These are phyloP conservation scores for Oryza meridionalis DNA, from an alignment of 176 grass and related monocot species.

Conservation along the genomic window DNA sequence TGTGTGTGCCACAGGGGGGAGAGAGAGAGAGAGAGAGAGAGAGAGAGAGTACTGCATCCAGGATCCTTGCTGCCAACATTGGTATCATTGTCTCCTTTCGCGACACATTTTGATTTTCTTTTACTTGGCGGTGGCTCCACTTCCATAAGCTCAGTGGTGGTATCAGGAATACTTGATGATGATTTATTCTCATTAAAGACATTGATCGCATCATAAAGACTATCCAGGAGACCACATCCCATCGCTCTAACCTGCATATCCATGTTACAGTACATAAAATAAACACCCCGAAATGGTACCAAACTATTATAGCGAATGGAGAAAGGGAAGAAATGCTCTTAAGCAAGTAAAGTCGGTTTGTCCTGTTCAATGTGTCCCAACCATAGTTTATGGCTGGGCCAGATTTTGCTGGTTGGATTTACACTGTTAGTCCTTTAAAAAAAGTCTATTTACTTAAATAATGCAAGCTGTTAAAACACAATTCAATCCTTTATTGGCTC, in stretches of 20 bases:
- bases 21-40: not conserved
- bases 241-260: constrained; percentile 80
- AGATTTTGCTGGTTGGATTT: not conserved
- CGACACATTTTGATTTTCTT: constrained; percentile 46
- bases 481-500: not conserved
- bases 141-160: constrained; percentile 80
- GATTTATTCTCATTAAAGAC: constrained; percentile 60
- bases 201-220: constrained; percentile 82
- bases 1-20: not conserved
- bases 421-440: not conserved
- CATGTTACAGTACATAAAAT: constrained; percentile 19
- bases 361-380: not conserved
- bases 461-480: not conserved
- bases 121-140: constrained; percentile 54
- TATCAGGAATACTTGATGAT: constrained; percentile 48
- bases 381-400: not conserved
- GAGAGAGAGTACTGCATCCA: constrained; percentile 24
- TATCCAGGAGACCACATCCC: constrained; percentile 72
- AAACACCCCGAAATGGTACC: constrained; percentile 36
- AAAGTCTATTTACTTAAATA: not conserved
- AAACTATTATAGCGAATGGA: not conserved
- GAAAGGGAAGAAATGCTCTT: not conserved
- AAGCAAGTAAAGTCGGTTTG: constrained; percentile 8
- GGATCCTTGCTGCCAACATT: constrained; percentile 10
- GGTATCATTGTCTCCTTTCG: constrained; percentile 32